Evolutionary conservation across 768 basidiomycete genomes (phyloP).

Genomic region (Coprinopsis cinerea): DNA sequence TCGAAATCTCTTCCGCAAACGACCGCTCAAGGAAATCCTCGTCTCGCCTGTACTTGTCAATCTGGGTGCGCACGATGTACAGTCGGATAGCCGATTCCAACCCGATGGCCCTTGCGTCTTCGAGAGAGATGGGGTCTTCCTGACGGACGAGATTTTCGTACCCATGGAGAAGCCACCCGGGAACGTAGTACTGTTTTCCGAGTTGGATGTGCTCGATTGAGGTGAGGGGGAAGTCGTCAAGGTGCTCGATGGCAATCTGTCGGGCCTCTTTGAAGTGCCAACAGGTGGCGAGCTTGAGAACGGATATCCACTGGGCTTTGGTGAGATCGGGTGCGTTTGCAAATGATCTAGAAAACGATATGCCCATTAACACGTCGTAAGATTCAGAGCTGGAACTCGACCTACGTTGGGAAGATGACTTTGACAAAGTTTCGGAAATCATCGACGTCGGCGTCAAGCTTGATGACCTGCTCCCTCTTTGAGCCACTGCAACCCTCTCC

Average conservation of each 20-base stretch:
- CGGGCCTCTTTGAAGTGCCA: constrained; percentile 30
- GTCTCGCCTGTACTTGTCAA: too few relatives aligned
- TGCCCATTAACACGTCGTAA: too few relatives aligned
- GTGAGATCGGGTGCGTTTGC: too few relatives aligned
- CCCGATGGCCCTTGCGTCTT: constrained; percentile 26
- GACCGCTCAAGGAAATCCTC: too few relatives aligned
- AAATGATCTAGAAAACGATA: too few relatives aligned
- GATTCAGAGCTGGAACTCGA: too few relatives aligned
- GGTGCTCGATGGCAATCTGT: constrained; percentile 21
- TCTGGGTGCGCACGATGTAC: constrained; percentile 15
- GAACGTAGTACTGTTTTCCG: constrained; percentile 24
- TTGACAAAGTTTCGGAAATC: too few relatives aligned
- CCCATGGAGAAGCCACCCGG: constrained; percentile 27
- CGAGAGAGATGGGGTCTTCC: constrained; percentile 16
- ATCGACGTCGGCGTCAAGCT: too few relatives aligned
- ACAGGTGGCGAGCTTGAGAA: constrained; percentile 31
- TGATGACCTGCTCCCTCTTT: too few relatives aligned
- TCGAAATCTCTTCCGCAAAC: too few relatives aligned
- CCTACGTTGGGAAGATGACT: too few relatives aligned
- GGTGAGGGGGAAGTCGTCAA: constrained; percentile 12
- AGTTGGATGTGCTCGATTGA: constrained; percentile 25
- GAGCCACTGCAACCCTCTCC: too few relatives aligned
- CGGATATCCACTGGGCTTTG: constrained; percentile 29
- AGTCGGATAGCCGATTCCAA: constrained; percentile 18
- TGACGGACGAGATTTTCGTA: constrained; percentile 20